phyloP scores from a whole-genome alignment of 208 protist genomes.

The Vickermania spadyakhi region DNA sequence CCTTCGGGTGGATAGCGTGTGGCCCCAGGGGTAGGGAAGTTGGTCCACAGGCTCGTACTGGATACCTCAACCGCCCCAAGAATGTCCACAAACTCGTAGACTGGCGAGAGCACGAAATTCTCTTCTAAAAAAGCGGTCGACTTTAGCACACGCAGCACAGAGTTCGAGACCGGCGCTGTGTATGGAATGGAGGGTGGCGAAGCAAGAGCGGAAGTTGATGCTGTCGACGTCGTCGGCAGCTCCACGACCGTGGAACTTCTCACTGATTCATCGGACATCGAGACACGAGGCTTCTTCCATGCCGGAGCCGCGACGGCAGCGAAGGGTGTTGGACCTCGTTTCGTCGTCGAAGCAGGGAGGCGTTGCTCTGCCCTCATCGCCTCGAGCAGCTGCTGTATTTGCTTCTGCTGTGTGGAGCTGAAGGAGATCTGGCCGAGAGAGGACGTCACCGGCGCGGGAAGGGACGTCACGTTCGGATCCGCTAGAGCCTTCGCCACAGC shows the following conservation, averaged over 20 bases:
- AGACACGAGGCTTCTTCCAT: background rate
- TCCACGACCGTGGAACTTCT: background rate
- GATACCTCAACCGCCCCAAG: conserved; percentile 64
- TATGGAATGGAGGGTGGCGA: conserved; percentile 10
- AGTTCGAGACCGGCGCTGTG: conserved; percentile 20
- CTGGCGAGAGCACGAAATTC: conserved; percentile 60
- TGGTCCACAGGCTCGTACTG: conserved; percentile 34
- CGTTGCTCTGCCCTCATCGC: conserved; percentile 16
- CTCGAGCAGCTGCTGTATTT: conserved; percentile 36
- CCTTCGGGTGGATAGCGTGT: conserved; percentile 20
- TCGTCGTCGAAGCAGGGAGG: background rate
- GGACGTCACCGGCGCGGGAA: conserved; percentile 1
- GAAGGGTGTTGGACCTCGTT: background rate
- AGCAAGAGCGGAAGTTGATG: background rate
- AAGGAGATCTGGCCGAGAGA: conserved; percentile 7
- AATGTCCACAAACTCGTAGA: conserved; percentile 59
- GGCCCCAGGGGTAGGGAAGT: conserved; percentile 37
- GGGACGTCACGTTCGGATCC: background rate
- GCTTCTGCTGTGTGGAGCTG: conserved; percentile 31
- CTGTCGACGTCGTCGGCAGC: background rate
- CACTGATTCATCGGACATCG: background rate
- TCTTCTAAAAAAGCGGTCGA: conserved; percentile 73
- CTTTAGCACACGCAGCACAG: conserved; percentile 51
- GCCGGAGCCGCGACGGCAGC: background rate
- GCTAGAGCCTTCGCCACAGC: conserved; percentile 17